Evolutionary conservation across 441 rosid species (phyloP).

Genomic region (Pelargonium cotyledonis): DNA sequence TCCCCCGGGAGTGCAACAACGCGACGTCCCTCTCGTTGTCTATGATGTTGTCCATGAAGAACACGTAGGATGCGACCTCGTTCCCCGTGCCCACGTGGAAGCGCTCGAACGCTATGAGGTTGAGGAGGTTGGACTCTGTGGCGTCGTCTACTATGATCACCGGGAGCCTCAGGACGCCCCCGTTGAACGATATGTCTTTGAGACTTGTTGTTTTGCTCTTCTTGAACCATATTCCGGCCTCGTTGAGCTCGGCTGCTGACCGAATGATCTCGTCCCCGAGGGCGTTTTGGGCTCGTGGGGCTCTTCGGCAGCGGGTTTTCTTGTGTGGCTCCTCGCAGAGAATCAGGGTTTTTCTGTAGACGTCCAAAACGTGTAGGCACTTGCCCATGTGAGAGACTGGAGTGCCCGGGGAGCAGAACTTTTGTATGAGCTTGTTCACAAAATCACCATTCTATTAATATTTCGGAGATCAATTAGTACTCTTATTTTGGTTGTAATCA

Average conservation of each 20-base stretch:
- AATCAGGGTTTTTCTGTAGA: not conserved
- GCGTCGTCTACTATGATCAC: not conserved
- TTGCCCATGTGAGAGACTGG: not conserved
- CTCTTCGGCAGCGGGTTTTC: not conserved
- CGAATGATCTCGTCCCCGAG: not conserved
- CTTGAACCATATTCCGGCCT: not conserved
- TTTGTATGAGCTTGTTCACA: not conserved
- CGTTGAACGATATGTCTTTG: not conserved
- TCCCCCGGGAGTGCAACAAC: constrained; percentile 33
- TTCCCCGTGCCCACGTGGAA: not conserved
- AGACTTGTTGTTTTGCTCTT: not conserved
- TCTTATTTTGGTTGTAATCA: too few species aligned
- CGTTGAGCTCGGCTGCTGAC: not conserved
- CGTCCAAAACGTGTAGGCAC: not conserved
- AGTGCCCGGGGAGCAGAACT: not conserved
- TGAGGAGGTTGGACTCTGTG: not conserved
- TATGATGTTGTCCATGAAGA: constrained; percentile 2
- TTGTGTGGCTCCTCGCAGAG: not conserved
- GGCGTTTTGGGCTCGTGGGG: not conserved
- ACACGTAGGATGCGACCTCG: not conserved
- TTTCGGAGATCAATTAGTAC: not conserved
- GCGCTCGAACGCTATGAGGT: not conserved
- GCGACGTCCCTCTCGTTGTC: constrained; percentile 29
- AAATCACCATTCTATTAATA: not conserved
- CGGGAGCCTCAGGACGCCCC: not conserved